phyloP scores from a whole-genome alignment of 208 protist genomes.

The Trypanosoma melophagium region DNA sequence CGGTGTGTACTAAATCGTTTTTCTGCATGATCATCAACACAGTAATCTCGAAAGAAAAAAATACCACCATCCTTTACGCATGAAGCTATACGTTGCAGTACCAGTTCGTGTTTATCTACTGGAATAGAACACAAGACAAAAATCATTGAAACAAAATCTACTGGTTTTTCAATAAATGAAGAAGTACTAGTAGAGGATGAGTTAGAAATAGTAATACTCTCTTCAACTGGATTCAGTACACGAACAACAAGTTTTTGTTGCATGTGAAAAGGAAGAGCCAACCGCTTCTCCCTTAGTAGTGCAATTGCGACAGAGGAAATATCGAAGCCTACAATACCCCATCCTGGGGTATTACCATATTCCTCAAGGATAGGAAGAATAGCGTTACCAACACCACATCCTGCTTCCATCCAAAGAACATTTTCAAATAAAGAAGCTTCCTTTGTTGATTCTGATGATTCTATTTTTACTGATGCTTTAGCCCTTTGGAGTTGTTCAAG shows the following conservation, averaged over 20 bases:
- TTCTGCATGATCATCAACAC: conserved; percentile 72
- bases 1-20: conserved; percentile 53
- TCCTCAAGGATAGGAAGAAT: conserved; percentile 86
- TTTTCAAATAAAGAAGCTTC: conserved; percentile 24
- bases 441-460: no score
- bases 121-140: conserved; percentile 94
- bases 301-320: conserved; percentile 88
- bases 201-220: conserved; percentile 32
- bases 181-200: conserved; percentile 1
- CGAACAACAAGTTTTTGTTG: conserved; percentile 58
- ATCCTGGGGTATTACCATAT: conserved; percentile 66
- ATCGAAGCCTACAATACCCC: conserved; percentile 86
- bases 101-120: conserved; percentile 43
- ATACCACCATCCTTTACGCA: conserved; percentile 73
- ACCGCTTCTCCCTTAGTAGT: conserved; percentile 62
- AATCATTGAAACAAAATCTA: conserved; percentile 90
- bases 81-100: conserved; percentile 54
- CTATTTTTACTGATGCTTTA: neutral
- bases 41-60: conserved; percentile 91
- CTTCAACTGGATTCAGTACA: conserved; percentile 56
- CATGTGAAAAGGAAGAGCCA: conserved; percentile 28
- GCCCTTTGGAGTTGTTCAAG: conserved; percentile 8
- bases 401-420: conserved; percentile 85
- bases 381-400: conserved; percentile 95
- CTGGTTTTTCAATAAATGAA: conserved; percentile 13